Base-by-base conservation (phyloP, 257 asterid species). In the Coffea canephora region DNA sequence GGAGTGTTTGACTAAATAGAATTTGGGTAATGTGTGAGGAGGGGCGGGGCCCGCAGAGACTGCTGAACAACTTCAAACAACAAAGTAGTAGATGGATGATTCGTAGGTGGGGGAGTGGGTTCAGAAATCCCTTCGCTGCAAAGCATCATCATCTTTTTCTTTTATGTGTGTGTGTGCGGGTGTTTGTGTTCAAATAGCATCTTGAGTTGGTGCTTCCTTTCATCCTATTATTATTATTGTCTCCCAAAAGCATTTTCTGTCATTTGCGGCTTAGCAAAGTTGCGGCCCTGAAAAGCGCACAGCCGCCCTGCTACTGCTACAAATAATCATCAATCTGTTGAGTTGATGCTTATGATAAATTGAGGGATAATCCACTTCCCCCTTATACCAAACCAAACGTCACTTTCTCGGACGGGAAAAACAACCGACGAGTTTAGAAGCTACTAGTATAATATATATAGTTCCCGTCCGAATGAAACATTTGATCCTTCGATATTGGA, bases 111-210 rank as follows among this genome's bases (percentile, higher is more conserved):
- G n/a, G n/a, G 18, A 49, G 45, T 39, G 49, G 75, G 52, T 34
- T 59, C 70, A 21, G 78, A 76, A 69, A 71, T 76, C 50, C 81
- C 84, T 81, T 81, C 72, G 77, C 78, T 81, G 25, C 78, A 71
- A 81, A 77, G 81, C 73, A 54, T 54, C 70, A n/a, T 31, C 34
- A 31, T 31, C 34, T 31, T 31, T 31, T 31, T 31, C 34, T 31
- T 31, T 31, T 31, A 31, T 31, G 0, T 31, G 34, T 31, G 34
- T 31, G 34, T 31, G 34, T 31, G 31, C 0, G 31, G 0, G 31
- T 31, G 34, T 31, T 1, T 31, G 34, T 31, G 34, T 31, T 39
- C 43, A 39, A 3, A 39, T 2, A 39, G 43, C 43, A 39, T 39
- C 43, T 46, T 9, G 36, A 62, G 65, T 65, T 31, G n/a, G 83